These are phyloP conservation scores for Lactarius indigo DNA, from an alignment of 768 basidiomycete species.

Conservation along the genomic window DNA sequence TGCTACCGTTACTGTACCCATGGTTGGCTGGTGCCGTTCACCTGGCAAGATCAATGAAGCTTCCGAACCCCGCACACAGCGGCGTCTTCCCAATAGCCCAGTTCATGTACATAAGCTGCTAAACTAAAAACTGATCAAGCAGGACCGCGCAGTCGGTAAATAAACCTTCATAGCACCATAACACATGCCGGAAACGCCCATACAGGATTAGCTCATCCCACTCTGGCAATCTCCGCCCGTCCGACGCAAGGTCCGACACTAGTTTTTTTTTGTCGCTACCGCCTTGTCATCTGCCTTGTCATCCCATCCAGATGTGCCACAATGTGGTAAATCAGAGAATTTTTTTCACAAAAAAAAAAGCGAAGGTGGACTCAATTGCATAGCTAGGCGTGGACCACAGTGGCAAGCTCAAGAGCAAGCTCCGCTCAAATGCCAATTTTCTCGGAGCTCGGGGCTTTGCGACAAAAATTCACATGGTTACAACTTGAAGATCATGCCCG, in stretches of 20 bases:
- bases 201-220: neutral
- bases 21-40: conserved; percentile 2
- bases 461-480: neutral
- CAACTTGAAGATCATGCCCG: neutral
- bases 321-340: neutral
- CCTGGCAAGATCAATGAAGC: neutral
- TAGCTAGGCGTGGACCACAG: neutral
- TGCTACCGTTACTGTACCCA: neutral
- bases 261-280: conserved; percentile 2
- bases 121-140: conserved; percentile 18
- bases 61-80: conserved; percentile 11
- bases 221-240: neutral
- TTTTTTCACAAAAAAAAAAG: neutral
- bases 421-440: neutral
- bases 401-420: no score
- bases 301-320: neutral
- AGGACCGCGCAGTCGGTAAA: conserved; percentile 8
- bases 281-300: neutral
- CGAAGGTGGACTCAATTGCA: no score
- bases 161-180: conserved; percentile 1
- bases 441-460: neutral
- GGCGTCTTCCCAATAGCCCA: conserved; percentile 11
- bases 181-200: neutral
- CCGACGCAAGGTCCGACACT: neutral
- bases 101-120: conserved; percentile 8